Conservation (phyloP, 768 basidiomycete genomes). For the Auricularia auricula-judae region DNA sequence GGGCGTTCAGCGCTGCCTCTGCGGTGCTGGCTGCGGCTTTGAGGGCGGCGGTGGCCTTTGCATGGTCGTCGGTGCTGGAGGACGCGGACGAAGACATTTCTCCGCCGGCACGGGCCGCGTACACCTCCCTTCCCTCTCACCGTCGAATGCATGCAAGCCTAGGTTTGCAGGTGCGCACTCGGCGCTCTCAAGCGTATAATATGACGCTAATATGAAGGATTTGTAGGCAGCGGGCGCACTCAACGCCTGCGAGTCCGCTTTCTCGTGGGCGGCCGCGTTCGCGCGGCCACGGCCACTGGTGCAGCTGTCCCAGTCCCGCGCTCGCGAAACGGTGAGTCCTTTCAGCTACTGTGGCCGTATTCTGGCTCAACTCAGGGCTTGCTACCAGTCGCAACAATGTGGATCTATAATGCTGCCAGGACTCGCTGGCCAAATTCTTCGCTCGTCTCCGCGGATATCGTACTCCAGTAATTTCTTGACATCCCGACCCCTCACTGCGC, state of each 20-base stretch:
- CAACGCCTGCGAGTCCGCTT: not conserved
- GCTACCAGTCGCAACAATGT: not conserved
- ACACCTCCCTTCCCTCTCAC: not conserved
- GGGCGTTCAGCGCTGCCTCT: not conserved
- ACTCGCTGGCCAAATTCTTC: not conserved
- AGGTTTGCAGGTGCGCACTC: not conserved
- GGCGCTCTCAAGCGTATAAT: not conserved
- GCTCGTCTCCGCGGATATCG: not conserved
- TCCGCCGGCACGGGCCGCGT: not conserved
- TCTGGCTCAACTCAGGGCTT: not conserved
- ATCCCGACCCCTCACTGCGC: not conserved
- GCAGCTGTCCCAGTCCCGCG: not conserved
- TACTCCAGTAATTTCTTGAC: not conserved
- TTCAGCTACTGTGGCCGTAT: not conserved
- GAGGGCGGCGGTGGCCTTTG: conserved; percentile 3
- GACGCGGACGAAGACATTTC: not conserved
- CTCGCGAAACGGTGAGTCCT: not conserved
- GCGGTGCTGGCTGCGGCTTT: not conserved
- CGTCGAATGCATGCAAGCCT: conserved; percentile 1
- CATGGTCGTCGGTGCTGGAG: not conserved
- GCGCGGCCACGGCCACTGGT: not conserved
- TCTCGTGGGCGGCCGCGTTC: not conserved
- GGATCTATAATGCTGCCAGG: not conserved
- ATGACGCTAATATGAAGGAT: not conserved
- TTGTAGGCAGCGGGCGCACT: not conserved